Percentiles rank a stretch among this genome's conserved stretches.
Conservation (phyloP, 495 filamentous ascomycete species). For the Neurospora sp. region DNA sequence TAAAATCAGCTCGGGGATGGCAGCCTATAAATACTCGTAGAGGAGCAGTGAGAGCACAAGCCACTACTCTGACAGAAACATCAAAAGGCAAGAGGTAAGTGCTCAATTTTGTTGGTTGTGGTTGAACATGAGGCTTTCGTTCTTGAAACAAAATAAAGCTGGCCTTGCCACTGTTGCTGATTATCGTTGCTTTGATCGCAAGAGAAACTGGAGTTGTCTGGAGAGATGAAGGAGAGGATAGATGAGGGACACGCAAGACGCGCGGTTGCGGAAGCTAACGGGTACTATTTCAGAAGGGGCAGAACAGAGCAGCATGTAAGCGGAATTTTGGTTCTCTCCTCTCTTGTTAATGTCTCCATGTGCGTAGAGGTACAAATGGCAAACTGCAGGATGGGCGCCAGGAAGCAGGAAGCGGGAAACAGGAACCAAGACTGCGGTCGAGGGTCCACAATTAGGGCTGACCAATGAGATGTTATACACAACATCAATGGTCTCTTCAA, state of each 20-base stretch:
- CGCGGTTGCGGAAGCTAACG: background rate
- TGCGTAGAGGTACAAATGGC: background rate
- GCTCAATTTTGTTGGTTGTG: background rate
- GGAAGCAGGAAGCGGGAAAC: background rate
- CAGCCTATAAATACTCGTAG: background rate
- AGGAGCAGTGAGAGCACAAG: background rate
- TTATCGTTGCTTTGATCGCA: background rate
- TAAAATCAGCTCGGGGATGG: no score
- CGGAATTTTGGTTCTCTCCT: background rate
- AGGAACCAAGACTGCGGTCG: background rate
- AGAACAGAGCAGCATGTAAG: background rate
- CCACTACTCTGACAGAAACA: background rate
- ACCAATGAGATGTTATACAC: background rate
- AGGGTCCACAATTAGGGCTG: background rate
- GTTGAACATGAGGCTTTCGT: background rate
- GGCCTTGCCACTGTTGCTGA: background rate
- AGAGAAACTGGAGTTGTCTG: background rate
- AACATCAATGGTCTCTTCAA: background rate
- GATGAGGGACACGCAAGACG: background rate
- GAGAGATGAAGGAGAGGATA: background rate
- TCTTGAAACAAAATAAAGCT: no score
- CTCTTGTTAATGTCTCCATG: background rate
- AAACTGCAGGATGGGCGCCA: background rate
- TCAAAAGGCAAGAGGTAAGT: background rate
- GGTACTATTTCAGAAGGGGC: background rate